Conservation (phyloP, 352 stramenopile species). For the Hyphochytrium catenoides region DNA sequence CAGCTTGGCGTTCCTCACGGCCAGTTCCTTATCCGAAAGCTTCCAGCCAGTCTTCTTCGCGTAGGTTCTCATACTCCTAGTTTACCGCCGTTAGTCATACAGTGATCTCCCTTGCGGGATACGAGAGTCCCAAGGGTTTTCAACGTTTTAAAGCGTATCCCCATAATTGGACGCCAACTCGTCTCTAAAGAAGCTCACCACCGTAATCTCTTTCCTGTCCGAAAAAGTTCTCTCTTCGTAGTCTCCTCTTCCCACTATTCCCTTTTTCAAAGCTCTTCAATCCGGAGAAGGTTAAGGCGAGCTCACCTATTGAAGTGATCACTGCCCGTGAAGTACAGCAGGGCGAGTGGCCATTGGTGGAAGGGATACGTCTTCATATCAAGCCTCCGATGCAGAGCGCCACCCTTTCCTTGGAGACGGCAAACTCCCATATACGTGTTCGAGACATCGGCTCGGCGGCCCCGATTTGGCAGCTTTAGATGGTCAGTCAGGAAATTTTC, state of each 20-base stretch:
- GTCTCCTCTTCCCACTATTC: too few relatives aligned
- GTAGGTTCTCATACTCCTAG: slow-evolving; percentile 40
- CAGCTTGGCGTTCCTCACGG: slow-evolving; percentile 27
- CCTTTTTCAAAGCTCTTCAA: too few relatives aligned
- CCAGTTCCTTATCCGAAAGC: slow-evolving; percentile 20
- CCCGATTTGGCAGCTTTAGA: too few relatives aligned
- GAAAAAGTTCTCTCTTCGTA: too few relatives aligned
- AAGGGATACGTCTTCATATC: slow-evolving; percentile 66
- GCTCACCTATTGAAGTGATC: slow-evolving; percentile 53
- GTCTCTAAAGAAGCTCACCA: too few relatives aligned
- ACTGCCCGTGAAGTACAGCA: slow-evolving; percentile 71
- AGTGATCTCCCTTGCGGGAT: slow-evolving; percentile 2
- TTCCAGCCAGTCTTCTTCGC: slow-evolving; percentile 28
- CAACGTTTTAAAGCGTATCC: not conserved
- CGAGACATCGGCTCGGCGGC: too few relatives aligned
- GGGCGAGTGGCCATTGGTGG: slow-evolving; percentile 40
- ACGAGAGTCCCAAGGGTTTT: not conserved
- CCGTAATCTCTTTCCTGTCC: too few relatives aligned
- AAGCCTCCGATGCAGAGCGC: slow-evolving; percentile 23
- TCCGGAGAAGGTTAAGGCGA: too few relatives aligned
- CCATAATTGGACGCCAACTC: too few relatives aligned
- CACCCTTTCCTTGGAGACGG: slow-evolving; percentile 10
- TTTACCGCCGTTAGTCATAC: slow-evolving; percentile 7
- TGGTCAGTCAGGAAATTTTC: too few relatives aligned
- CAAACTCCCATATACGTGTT: slow-evolving; percentile 68